Percentiles rank a stretch among this genome's conserved stretches.
Evolutionary conservation across 1,284 basidiomycete species (phyloP).

Genomic region (Cryptococcus sp.): DNA sequence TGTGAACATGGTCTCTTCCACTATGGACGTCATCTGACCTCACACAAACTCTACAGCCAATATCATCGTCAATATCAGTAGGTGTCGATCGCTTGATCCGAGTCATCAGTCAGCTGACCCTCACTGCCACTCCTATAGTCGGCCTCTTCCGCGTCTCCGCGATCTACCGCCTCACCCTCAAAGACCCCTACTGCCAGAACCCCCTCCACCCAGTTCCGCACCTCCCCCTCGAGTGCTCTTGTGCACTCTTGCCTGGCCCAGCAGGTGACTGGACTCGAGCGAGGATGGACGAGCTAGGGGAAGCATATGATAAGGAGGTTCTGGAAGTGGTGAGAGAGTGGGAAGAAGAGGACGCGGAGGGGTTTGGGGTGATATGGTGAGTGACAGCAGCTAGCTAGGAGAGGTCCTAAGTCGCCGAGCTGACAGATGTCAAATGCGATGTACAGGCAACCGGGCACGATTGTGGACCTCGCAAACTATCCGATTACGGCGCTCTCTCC

Average conservation of each 20-base stretch:
- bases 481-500: conserved; percentile 46
- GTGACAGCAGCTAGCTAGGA: not conserved
- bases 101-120: not conserved
- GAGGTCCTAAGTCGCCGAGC: not conserved
- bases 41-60: conserved; percentile 20
- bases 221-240: conserved; percentile 43
- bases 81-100: not conserved
- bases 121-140: conserved; percentile 19
- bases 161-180: conserved; percentile 42
- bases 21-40: not conserved
- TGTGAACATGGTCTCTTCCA: not conserved
- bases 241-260: conserved; percentile 42
- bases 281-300: conserved; percentile 46
- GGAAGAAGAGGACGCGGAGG: conserved; percentile 32
- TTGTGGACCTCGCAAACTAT: conserved; percentile 43
- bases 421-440: not conserved
- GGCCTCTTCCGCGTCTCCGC: conserved; percentile 47
- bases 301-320: conserved; percentile 45
- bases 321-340: conserved; percentile 38
- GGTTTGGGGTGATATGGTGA: conserved; percentile 42
- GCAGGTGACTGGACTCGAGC: conserved; percentile 42
- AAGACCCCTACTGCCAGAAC: conserved; percentile 40
- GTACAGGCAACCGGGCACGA: conserved; percentile 46
- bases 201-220: conserved; percentile 36
- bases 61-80: conserved; percentile 42